A percentile compares a stretch with the other conserved stretches of the same genome.
Evolutionary conservation across 2,329 filamentous ascomycete genomes (phyloP).

Genomic region (Colletotrichum musae): DNA sequence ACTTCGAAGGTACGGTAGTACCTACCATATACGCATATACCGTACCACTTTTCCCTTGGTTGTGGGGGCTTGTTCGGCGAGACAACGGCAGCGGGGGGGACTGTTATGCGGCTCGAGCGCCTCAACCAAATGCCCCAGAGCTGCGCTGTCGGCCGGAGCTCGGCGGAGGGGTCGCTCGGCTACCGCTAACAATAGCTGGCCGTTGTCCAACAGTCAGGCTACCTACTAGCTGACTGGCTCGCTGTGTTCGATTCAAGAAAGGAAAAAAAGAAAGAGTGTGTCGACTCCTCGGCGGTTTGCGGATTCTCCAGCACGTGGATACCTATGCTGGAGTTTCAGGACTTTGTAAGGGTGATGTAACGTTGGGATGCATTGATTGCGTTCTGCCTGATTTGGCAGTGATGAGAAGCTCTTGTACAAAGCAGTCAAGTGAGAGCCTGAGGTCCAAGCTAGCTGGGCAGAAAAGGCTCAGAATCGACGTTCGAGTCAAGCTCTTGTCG

Average conservation of each 20-base stretch:
- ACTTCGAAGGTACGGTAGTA: slow-evolving; percentile 17
- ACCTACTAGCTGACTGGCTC: not conserved
- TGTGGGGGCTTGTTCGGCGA: slow-evolving; percentile 17
- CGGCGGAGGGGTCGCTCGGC: slow-evolving; percentile 18
- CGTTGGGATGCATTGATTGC: slow-evolving; percentile 19
- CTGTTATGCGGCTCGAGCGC: slow-evolving; percentile 8
- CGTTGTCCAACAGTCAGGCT: not conserved
- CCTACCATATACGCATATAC: not conserved
- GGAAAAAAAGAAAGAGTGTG: not conserved
- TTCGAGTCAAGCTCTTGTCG: slow-evolving; percentile 36
- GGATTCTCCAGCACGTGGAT: slow-evolving; percentile 7
- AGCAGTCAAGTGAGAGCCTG: slow-evolving; percentile 10
- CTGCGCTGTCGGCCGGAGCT: slow-evolving; percentile 13
- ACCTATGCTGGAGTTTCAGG: slow-evolving; percentile 28
- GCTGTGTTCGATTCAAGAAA: not conserved
- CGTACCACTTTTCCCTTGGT: slow-evolving; percentile 1
- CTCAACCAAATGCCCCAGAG: not conserved
- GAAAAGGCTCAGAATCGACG: slow-evolving; percentile 14
- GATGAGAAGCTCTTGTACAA: slow-evolving; percentile 3
- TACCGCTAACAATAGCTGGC: slow-evolving; percentile 2
- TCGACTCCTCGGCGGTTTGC: slow-evolving; percentile 1
- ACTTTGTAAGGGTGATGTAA: slow-evolving; percentile 17
- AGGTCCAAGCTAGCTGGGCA: slow-evolving; percentile 7
- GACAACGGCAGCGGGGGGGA: slow-evolving; percentile 4
- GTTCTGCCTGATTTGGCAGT: slow-evolving; percentile 17